Conservation (phyloP, 2,329 filamentous ascomycete species). For the Aspergillus tamarii region DNA sequence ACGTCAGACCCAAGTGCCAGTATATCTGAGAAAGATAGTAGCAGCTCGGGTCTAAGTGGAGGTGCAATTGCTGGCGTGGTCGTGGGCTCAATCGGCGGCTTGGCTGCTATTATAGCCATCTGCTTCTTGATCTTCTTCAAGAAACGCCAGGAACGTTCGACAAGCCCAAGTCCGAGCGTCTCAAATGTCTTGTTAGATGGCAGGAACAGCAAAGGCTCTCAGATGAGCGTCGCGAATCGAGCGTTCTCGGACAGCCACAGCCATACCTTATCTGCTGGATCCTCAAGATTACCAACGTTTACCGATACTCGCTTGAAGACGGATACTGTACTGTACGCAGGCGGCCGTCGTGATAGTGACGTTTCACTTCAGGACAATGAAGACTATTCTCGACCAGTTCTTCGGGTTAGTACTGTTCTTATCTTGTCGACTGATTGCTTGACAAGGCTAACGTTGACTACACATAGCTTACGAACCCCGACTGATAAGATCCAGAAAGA, state of each 20-base stretch:
- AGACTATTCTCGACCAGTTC: conserved; percentile 51
- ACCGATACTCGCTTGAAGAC: conserved; percentile 52
- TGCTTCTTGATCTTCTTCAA: conserved; percentile 44
- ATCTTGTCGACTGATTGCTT: neutral
- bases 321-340: conserved; percentile 43
- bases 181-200: conserved; percentile 35
- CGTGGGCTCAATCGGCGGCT: conserved; percentile 44
- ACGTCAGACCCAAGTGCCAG: conserved; percentile 17
- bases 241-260: conserved; percentile 34
- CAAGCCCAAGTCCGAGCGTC: conserved; percentile 34
- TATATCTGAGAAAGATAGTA: conserved; percentile 7
- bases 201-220: conserved; percentile 38
- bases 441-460: conserved; percentile 20
- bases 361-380: conserved; percentile 52
- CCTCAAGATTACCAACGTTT: conserved; percentile 37
- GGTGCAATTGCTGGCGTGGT: conserved; percentile 51
- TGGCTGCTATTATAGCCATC: conserved; percentile 42
- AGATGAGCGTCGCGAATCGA: conserved; percentile 39
- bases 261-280: conserved; percentile 28
- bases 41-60: conserved; percentile 36
- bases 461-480: conserved; percentile 39
- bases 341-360: conserved; percentile 47
- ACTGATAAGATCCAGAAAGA: conserved; percentile 27
- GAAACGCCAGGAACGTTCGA: conserved; percentile 37
- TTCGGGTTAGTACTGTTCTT: conserved; percentile 39